phyloP scores from a whole-genome alignment of 2,329 filamentous ascomycete species.

The Beauveria brongniartii region DNA sequence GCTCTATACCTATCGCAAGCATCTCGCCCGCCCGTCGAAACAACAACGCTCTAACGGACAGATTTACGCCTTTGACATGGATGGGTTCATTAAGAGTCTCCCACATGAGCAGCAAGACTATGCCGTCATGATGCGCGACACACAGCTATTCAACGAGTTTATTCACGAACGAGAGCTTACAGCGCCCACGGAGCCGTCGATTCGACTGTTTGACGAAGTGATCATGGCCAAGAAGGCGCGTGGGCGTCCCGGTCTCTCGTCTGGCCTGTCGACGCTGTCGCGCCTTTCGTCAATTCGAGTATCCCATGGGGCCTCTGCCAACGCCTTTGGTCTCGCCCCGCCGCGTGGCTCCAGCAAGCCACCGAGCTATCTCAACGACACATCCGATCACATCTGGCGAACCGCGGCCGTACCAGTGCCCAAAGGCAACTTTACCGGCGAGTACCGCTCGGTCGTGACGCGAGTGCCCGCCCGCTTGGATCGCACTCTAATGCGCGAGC shows the following conservation, averaged over 20 bases:
- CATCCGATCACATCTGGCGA: conserved; percentile 72
- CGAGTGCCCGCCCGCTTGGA: conserved; percentile 78
- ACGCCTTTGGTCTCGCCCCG: conserved; percentile 28
- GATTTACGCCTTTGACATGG: conserved; percentile 57
- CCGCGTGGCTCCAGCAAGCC: conserved; percentile 32
- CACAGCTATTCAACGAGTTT: conserved; percentile 71
- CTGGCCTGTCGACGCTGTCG: conserved; percentile 42
- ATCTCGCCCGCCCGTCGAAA: conserved; percentile 49
- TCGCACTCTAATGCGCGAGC: conserved; percentile 81
- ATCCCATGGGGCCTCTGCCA: conserved; percentile 42
- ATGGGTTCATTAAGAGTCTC: conserved; percentile 55
- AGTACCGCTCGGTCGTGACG: conserved; percentile 53
- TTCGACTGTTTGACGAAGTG: conserved; percentile 77
- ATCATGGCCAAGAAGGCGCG: conserved; percentile 68
- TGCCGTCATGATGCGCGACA: conserved; percentile 55
- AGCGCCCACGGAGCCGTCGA: conserved; percentile 50
- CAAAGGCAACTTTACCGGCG: conserved; percentile 53
- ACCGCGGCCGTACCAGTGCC: conserved; percentile 53
- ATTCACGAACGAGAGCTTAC: conserved; percentile 71
- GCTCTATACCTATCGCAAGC: conserved; percentile 58
- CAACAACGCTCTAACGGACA: conserved; percentile 54
- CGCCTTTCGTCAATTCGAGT: conserved; percentile 52
- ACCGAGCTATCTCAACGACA: conserved; percentile 60
- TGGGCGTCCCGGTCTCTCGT: conserved; percentile 57
- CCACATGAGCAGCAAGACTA: conserved; percentile 61